Base-by-base conservation (phyloP, 129 eudicot genomes). In the Helianthus annuus region DNA sequence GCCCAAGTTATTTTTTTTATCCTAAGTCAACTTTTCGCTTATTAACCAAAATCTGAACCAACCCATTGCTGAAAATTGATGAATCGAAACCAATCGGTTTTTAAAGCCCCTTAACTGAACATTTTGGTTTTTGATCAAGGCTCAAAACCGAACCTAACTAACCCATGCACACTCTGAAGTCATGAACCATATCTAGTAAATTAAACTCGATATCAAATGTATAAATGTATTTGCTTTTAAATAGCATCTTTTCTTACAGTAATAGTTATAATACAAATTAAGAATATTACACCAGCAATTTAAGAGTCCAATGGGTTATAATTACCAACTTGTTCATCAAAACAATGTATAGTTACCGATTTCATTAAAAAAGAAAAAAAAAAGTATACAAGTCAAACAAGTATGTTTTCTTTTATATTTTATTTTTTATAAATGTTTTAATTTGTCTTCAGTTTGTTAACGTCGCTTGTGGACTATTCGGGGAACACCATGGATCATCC, bases 401-500 rank as follows among this genome's bases (percentile, higher is more conserved):
- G 6, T 51, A 51, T 64, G 8, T 10, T 48, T 69, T 60, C 34
- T 10, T 4, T 61, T 69, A 15, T 42, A 70, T 17, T 24, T 60
- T 70, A 61, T 77, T 77, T 9, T 42, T 24, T 71, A 64, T 46
- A 44, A 76, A n/a, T 64, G 72, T 12, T 27, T 55, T 78, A 27
- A 42, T 55, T 52, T 42, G 1, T 40, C 10, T 42, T 78, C 71
- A 78, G 68, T 64, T 54, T n/a, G 82, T 78, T 71, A 64, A 64
- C 16, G 82, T 71, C 8, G 29, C 45, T 6, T 78, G 77, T 7
- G 65, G 59, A 52, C 71, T 54, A 70, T 61, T 77, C 4, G 89
- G 84, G 59, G 91, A 83, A 77, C 90, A 88, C 97, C 97, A 91
- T 5, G 87, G 91, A 69, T 91, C 97, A 16, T 91, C 97, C 40